These are phyloP conservation scores for Yamadazyma taylorii DNA, from an alignment of 1,139 yeast genomes.

Conservation along the genomic window DNA sequence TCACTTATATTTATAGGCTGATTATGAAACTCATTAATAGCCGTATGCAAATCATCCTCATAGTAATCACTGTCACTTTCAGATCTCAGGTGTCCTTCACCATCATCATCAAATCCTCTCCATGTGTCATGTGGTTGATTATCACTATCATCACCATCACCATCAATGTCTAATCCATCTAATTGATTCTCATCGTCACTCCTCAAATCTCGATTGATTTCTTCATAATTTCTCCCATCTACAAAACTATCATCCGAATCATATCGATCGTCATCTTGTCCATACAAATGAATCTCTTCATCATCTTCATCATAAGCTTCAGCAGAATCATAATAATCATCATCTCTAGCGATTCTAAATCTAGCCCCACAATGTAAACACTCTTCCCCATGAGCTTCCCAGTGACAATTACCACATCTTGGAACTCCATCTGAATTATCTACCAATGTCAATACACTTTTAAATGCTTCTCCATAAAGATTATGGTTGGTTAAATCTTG, in stretches of 20 bases:
- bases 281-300: conserved; percentile 19
- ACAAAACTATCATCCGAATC: conserved; percentile 33
- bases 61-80: conserved; percentile 6
- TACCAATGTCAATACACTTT: conserved; percentile 49
- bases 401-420: conserved; percentile 76
- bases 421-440: conserved; percentile 77
- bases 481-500: conserved; percentile 34
- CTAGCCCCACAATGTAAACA: conserved; percentile 57
- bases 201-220: conserved; percentile 13
- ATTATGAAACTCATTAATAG: conserved; percentile 15
- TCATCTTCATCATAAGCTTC: conserved; percentile 27
- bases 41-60: conserved; percentile 20
- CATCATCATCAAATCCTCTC: conserved; percentile 15
- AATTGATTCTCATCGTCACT: conserved; percentile 3
- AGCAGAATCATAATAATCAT: conserved; percentile 19
- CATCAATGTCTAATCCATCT: not conserved
- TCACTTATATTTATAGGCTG: conserved; percentile 6
- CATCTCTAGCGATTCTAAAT: conserved; percentile 24
- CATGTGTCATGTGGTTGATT: conserved; percentile 11
- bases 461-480: conserved; percentile 52
- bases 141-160: conserved; percentile 7
- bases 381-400: conserved; percentile 67
- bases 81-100: not conserved
- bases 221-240: conserved; percentile 20
- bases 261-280: conserved; percentile 22